Percentiles rank a stretch among this genome's conserved stretches.
These are phyloP conservation scores for Penicillium frequentans DNA, from an alignment of 2,329 filamentous ascomycete genomes.

Conservation along the genomic window DNA sequence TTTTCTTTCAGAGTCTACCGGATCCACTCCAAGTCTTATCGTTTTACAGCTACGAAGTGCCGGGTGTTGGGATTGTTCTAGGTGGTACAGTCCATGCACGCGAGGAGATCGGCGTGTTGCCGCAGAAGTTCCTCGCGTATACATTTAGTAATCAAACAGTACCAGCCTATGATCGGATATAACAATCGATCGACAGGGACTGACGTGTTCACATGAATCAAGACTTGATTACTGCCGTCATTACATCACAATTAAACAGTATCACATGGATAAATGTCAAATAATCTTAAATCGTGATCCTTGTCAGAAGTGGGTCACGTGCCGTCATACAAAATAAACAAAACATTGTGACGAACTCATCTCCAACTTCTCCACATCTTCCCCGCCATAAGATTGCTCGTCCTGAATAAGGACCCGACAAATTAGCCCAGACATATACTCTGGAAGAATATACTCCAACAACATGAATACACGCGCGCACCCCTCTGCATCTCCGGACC, in stretches of 20 bases:
- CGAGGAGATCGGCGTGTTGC: neutral
- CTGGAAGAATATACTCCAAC: neutral
- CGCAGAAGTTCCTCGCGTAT: neutral
- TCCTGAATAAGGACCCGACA: neutral
- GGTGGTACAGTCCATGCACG: conserved; percentile 7
- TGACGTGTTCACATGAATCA: neutral
- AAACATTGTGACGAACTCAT: neutral
- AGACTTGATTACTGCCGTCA: neutral
- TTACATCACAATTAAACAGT: neutral
- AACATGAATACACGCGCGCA: conserved; percentile 9
- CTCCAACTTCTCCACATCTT: neutral
- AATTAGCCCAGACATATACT: neutral
- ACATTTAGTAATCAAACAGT: neutral
- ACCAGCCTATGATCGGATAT: neutral
- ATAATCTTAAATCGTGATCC: neutral
- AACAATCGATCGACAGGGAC: neutral
- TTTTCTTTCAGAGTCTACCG: neutral
- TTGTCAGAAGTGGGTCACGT: neutral
- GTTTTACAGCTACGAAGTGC: neutral
- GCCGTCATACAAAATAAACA: neutral
- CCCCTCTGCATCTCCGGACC: conserved; percentile 13
- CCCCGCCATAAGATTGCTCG: neutral
- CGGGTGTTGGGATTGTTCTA: neutral
- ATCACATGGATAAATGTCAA: neutral
- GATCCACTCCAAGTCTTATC: neutral